A percentile compares a stretch with the other conserved stretches of the same genome.
Conservation (phyloP, 2,329 filamentous ascomycete genomes). For the Sporothrix luriei region DNA sequence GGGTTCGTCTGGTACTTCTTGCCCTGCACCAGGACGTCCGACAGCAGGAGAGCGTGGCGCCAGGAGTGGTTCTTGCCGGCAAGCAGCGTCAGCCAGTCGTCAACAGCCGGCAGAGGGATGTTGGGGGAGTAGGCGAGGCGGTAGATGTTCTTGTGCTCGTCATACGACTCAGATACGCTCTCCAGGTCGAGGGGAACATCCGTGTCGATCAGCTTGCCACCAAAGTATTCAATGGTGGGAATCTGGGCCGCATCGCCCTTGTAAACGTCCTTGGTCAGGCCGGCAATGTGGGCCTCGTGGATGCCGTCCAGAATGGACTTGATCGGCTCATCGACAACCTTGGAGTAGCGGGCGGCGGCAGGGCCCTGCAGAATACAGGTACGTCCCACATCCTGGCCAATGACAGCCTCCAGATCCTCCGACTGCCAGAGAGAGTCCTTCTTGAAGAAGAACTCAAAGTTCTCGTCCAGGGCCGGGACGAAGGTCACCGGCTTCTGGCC, state of each 20-base stretch:
- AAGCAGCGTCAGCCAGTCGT: slow-evolving; percentile 85
- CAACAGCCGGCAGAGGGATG: slow-evolving; percentile 72
- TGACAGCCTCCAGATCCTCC: slow-evolving; percentile 93
- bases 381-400: slow-evolving; percentile 91
- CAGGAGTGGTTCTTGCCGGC: slow-evolving; percentile 86
- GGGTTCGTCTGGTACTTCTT: slow-evolving; percentile 98
- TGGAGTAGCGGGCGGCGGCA: slow-evolving; percentile 88
- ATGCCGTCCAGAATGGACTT: slow-evolving; percentile 92
- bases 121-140: slow-evolving; percentile 76
- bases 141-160: slow-evolving; percentile 79
- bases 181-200: slow-evolving; percentile 78
- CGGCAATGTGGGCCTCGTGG: slow-evolving; percentile 82
- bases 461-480: slow-evolving; percentile 91
- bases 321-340: slow-evolving; percentile 85
- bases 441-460: slow-evolving; percentile 99
- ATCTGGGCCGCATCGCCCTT: slow-evolving; percentile 70
- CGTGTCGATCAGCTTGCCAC: slow-evolving; percentile 76
- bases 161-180: slow-evolving; percentile 74
- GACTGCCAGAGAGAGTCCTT: slow-evolving; percentile 99
- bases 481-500: slow-evolving; percentile 97
- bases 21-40: slow-evolving; percentile 91
- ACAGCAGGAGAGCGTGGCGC: slow-evolving; percentile 91
- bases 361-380: slow-evolving; percentile 97
- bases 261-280: slow-evolving; percentile 79
- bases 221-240: slow-evolving; percentile 91